Evolutionary conservation across 352 stramenopile species (phyloP).

Genomic region (Phytophthora tentaculata): DNA sequence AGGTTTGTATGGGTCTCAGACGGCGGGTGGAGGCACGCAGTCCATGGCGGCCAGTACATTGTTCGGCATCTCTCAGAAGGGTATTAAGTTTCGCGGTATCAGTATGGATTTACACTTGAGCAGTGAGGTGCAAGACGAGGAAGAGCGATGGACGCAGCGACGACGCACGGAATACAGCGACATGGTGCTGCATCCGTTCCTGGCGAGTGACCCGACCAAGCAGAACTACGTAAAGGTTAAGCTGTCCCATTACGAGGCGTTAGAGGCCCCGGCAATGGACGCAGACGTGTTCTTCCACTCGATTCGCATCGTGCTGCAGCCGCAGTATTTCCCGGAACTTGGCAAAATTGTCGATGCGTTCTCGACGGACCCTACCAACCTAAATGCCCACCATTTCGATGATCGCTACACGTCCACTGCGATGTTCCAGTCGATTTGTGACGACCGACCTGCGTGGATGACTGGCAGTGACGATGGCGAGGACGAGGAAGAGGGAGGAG

Average conservation of each 20-base stretch:
- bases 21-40: slow-evolving; percentile 48
- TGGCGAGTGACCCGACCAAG: slow-evolving; percentile 65
- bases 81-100: slow-evolving; percentile 82
- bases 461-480: slow-evolving; percentile 44
- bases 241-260: slow-evolving; percentile 75
- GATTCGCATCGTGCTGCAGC: slow-evolving; percentile 78
- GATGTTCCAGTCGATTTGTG: slow-evolving; percentile 84
- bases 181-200: slow-evolving; percentile 66
- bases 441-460: slow-evolving; percentile 67
- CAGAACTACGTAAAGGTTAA: slow-evolving; percentile 89
- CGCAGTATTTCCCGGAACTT: slow-evolving; percentile 82
- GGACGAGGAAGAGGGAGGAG: slow-evolving; percentile 22
- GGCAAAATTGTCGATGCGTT: slow-evolving; percentile 75
- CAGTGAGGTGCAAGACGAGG: slow-evolving; percentile 55
- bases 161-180: slow-evolving; percentile 39
- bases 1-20: slow-evolving; percentile 43
- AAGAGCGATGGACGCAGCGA: slow-evolving; percentile 37
- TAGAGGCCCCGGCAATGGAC: slow-evolving; percentile 76
- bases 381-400: slow-evolving; percentile 21
- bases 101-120: slow-evolving; percentile 83
- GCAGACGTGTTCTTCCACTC: slow-evolving; percentile 87
- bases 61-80: slow-evolving; percentile 88
- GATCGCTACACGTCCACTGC: slow-evolving; percentile 45
- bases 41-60: slow-evolving; percentile 84
- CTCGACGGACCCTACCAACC: slow-evolving; percentile 31